Percentiles rank a stretch among this genome's conserved stretches.
phyloP scores from a whole-genome alignment of 495 filamentous ascomycete species.

The Evansstolkia leycettana region DNA sequence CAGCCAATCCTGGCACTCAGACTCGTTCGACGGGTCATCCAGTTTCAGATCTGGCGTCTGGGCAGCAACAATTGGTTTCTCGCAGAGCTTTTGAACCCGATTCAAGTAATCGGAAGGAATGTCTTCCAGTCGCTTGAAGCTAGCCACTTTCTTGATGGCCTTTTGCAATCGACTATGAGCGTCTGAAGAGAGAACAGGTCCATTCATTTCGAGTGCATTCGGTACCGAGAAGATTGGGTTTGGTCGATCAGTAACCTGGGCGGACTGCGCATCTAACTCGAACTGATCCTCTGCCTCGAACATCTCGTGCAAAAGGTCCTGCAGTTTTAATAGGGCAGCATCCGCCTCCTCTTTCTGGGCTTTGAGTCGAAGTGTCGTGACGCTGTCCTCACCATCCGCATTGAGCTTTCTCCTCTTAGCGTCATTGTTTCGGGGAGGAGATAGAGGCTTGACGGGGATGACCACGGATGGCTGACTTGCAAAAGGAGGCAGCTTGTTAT shows the following conservation, averaged over 20 bases:
- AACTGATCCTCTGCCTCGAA: conserved; percentile 68
- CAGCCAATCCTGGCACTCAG: conserved; percentile 39
- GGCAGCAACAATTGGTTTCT: conserved; percentile 55
- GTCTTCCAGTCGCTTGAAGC: conserved; percentile 50
- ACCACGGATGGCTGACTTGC: conserved; percentile 25
- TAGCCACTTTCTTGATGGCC: conserved; percentile 56
- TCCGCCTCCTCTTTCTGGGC: conserved; percentile 77
- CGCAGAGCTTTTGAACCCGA: conserved; percentile 66
- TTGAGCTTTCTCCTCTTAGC: conserved; percentile 23
- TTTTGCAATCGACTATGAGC: conserved; percentile 58
- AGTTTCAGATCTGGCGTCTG: conserved; percentile 56
- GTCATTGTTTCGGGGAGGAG: conserved; percentile 9
- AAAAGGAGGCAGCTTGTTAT: conserved; percentile 13
- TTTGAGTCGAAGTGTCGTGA: conserved; percentile 23
- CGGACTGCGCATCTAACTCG: conserved; percentile 33
- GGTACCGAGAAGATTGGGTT: conserved; percentile 31
- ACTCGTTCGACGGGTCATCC: conserved; percentile 33
- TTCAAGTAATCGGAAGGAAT: conserved; percentile 63
- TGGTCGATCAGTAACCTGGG: conserved; percentile 18
- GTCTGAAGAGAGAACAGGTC: conserved; percentile 48
- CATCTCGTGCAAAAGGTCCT: conserved; percentile 54
- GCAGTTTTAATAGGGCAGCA: conserved; percentile 51
- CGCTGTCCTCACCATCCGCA: conserved; percentile 13
- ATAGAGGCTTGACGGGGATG: conserved; percentile 23
- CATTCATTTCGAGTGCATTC: conserved; percentile 35